A percentile compares a stretch with the other conserved stretches of the same genome.
Evolutionary conservation across 139 green algal genomes (phyloP).

Genomic region (Dunaliella sp.): DNA sequence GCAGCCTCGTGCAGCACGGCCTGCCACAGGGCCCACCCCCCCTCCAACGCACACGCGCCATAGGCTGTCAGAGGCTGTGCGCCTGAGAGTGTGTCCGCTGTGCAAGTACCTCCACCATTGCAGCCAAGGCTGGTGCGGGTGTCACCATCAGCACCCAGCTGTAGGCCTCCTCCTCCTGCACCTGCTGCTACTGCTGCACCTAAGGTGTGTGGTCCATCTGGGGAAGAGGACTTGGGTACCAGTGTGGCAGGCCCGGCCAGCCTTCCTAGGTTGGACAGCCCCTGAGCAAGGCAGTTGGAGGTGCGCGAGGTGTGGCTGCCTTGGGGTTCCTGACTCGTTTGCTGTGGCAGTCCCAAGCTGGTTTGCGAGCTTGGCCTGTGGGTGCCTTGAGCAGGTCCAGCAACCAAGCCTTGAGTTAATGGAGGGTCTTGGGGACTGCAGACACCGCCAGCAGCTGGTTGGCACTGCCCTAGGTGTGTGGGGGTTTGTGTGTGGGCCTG

Average conservation of each 20-base stretch:
- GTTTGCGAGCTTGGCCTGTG: background rate
- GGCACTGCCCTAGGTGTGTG: background rate
- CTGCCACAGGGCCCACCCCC: conserved; percentile 24
- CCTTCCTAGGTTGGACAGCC: background rate
- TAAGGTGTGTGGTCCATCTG: too few relatives aligned
- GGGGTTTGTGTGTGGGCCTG: too few relatives aligned
- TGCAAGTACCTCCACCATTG: background rate
- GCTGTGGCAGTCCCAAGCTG: background rate
- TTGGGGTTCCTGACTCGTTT: background rate
- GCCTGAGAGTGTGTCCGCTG: background rate
- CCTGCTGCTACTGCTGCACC: too few relatives aligned
- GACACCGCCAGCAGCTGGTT: background rate
- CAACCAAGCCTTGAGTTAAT: background rate
- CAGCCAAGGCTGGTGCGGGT: background rate
- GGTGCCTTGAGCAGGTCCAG: background rate
- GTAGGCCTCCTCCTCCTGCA: background rate
- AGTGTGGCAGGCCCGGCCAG: too few relatives aligned
- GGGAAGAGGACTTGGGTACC: too few relatives aligned
- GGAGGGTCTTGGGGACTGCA: background rate
- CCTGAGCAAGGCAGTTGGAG: background rate
- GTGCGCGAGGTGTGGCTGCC: too few relatives aligned
- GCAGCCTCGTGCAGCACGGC: conserved; percentile 37
- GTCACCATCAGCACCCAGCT: background rate
- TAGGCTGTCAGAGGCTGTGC: background rate
- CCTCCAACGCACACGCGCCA: background rate